phyloP scores from a whole-genome alignment of 2,329 filamentous ascomycete species.

The Tolypocladium amazonense region DNA sequence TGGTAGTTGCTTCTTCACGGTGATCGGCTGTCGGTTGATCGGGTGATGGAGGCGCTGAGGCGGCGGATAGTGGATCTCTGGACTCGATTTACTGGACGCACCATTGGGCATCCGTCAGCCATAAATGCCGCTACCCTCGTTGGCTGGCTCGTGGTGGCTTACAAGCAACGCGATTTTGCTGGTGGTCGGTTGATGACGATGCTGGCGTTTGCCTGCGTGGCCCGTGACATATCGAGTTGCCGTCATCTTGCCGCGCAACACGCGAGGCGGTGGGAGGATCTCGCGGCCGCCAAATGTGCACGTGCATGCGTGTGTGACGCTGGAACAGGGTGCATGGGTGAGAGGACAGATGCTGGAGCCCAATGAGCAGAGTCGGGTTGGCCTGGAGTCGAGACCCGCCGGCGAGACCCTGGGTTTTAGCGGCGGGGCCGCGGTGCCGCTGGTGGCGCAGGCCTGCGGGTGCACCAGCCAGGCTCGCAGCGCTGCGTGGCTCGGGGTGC shows the following conservation, averaged over 20 bases:
- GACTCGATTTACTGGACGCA: background rate
- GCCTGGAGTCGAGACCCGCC: background rate
- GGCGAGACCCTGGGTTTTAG: background rate
- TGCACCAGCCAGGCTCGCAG: too few species aligned
- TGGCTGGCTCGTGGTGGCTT: background rate
- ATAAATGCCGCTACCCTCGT: background rate
- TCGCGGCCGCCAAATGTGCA: background rate
- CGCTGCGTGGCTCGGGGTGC: background rate
- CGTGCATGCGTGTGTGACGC: background rate
- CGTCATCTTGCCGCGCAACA: background rate
- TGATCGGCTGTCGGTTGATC: background rate
- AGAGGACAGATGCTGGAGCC: background rate
- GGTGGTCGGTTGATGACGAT: background rate
- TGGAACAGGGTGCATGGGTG: background rate
- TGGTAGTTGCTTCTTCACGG: too few species aligned
- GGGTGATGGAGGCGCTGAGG: background rate
- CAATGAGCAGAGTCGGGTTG: background rate
- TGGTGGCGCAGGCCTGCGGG: background rate
- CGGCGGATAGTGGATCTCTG: background rate
- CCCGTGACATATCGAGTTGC: background rate
- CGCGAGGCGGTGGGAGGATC: background rate
- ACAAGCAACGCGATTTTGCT: background rate
- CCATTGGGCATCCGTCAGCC: background rate
- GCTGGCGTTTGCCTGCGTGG: background rate
- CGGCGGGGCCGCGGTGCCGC: background rate